phyloP scores from a whole-genome alignment of 2,329 filamentous ascomycete species.

The Calonectria henricotiae region DNA sequence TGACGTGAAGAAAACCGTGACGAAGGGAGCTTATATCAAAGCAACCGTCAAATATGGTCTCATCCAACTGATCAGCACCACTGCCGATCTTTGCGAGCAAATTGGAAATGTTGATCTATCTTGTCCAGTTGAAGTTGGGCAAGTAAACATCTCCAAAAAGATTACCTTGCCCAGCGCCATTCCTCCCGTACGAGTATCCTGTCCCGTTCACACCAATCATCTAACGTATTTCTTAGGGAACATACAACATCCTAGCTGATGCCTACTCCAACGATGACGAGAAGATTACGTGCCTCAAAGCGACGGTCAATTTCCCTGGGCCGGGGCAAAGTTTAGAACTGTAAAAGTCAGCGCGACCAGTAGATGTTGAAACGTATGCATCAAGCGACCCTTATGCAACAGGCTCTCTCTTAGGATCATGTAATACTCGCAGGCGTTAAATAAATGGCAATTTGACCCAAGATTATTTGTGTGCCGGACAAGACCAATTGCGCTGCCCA shows the following conservation, averaged over 20 bases:
- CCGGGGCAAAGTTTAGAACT: neutral
- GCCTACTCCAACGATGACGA: neutral
- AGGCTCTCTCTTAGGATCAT: too few relatives aligned
- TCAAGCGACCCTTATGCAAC: too few relatives aligned
- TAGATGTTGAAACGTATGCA: neutral
- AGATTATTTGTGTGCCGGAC: too few relatives aligned
- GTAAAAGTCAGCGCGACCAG: neutral
- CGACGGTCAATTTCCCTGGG: neutral
- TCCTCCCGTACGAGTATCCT: neutral
- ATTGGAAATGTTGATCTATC: neutral
- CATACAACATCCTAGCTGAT: neutral
- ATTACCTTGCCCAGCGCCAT: neutral
- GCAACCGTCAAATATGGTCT: neutral
- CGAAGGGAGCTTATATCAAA: neutral
- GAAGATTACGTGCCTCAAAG: neutral
- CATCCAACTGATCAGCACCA: neutral
- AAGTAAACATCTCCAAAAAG: neutral
- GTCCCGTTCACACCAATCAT: neutral
- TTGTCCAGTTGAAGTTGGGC: neutral
- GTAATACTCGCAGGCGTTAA: too few relatives aligned
- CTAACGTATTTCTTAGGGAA: neutral
- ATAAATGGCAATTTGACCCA: too few relatives aligned
- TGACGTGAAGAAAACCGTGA: neutral
- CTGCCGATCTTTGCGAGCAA: neutral
- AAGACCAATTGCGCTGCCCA: too few relatives aligned